Evolutionary conservation across 148 eudicot species (phyloP).

Genomic region (Oxyria digyna): DNA sequence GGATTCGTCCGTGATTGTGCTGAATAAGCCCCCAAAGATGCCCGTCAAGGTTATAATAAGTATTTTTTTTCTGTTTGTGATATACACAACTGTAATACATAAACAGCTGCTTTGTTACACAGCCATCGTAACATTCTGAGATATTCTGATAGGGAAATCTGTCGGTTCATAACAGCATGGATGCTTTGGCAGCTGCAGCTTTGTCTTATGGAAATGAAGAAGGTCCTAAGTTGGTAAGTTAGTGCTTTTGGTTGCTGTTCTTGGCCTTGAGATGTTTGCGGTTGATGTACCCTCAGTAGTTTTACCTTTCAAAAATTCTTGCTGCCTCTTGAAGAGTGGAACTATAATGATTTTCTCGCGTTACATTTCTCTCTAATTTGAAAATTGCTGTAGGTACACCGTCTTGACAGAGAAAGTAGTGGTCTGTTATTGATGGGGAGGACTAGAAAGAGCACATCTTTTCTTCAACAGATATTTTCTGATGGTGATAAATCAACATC

Average conservation of each 20-base stretch:
- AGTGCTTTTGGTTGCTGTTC: constrained; percentile 10
- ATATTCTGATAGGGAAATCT: constrained; percentile 42
- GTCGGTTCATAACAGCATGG: constrained; percentile 93
- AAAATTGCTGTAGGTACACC: constrained; percentile 48
- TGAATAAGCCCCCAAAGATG: constrained; percentile 84
- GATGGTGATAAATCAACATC: constrained; percentile 38
- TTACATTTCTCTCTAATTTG: not conserved
- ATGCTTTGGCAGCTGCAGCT: constrained; percentile 95
- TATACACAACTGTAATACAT: not conserved
- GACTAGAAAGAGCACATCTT: constrained; percentile 54
- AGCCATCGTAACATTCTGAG: not conserved
- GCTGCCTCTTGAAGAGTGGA: not conserved
- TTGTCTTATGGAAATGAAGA: constrained; percentile 71
- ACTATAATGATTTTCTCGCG: not conserved
- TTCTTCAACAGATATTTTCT: constrained; percentile 64
- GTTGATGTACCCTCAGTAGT: not conserved
- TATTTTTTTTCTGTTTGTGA: not conserved
- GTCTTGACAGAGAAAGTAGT: constrained; percentile 92
- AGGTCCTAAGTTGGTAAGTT: constrained; percentile 79
- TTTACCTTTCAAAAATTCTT: not conserved
- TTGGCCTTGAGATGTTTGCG: not conserved
- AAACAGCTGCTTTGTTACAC: not conserved
- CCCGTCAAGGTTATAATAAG: constrained; percentile 56
- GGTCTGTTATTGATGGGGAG: constrained; percentile 87
- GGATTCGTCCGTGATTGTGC: constrained; percentile 81